A percentile compares a stretch with the other conserved stretches of the same genome.
Evolutionary conservation across 1,284 basidiomycete species (phyloP).

Genomic region (Vanrija pseudolonga): DNA sequence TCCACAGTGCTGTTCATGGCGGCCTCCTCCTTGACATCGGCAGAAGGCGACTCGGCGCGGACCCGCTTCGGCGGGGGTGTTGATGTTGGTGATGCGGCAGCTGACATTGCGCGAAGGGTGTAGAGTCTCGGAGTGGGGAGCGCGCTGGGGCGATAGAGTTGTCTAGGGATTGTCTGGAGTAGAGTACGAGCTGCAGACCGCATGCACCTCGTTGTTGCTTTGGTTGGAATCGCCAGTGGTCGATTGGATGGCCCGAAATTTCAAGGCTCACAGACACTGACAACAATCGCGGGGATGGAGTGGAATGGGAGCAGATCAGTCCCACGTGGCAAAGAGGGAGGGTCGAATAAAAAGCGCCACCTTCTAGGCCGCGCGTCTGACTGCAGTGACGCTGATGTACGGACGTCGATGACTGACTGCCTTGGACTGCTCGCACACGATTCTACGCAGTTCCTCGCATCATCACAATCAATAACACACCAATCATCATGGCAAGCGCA

Average conservation of each 20-base stretch:
- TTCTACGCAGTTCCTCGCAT: background rate
- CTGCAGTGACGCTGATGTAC: background rate
- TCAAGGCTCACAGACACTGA: no score
- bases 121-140: background rate
- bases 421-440: no score
- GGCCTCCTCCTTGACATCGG: background rate
- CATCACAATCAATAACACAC: constrained; percentile 1
- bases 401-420: background rate
- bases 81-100: background rate
- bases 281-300: background rate
- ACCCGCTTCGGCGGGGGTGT: constrained; percentile 10
- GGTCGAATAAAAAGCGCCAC: background rate
- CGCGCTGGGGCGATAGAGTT: no score
- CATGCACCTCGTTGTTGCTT: background rate
- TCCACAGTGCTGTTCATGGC: background rate
- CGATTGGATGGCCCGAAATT: background rate
- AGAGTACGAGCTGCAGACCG: background rate
- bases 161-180: background rate
- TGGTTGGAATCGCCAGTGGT: background rate
- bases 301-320: no score
- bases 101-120: background rate
- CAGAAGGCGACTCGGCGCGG: constrained; percentile 1
- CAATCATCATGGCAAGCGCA: constrained; percentile 13
- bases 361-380: constrained; percentile 1
- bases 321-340: background rate